phyloP scores from a whole-genome alignment of 208 protist species.

The Angomonas ambiguus region DNA sequence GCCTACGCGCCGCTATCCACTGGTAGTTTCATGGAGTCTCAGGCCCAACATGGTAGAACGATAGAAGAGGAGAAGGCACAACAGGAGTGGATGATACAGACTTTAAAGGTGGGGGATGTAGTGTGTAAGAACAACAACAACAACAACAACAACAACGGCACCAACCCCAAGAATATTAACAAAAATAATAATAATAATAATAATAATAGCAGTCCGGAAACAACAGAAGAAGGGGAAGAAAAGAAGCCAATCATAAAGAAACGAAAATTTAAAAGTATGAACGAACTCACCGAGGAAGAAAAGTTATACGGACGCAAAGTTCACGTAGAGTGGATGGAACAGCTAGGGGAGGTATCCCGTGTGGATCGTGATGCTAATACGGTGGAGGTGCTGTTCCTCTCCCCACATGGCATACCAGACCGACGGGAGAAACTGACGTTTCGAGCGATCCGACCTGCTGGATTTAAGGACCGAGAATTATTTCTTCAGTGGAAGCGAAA shows the following conservation, averaged over 20 bases:
- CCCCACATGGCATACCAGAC: too few species aligned
- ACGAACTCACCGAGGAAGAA: constrained; percentile 43
- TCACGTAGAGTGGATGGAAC: constrained; percentile 37
- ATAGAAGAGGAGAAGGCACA: background rate
- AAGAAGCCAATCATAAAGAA: constrained; percentile 11
- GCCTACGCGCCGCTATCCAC: constrained; percentile 72
- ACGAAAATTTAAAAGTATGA: constrained; percentile 50
- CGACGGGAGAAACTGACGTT: constrained; percentile 38
- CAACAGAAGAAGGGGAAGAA: background rate
- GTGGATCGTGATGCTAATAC: constrained; percentile 34
- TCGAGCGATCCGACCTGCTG: constrained; percentile 61
- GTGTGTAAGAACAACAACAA: background rate
- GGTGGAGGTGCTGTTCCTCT: constrained; percentile 66
- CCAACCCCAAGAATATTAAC: too few species aligned
- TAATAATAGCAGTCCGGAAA: background rate
- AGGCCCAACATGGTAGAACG: background rate
- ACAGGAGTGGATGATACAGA: background rate
- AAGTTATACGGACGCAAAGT: constrained; percentile 42
- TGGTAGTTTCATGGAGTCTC: constrained; percentile 60
- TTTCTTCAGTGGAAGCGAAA: constrained; percentile 67
- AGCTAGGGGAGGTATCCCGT: constrained; percentile 64
- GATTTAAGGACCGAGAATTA: constrained; percentile 61
- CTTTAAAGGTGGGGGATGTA: background rate
- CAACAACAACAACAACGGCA: too few species aligned
- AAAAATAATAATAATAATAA: background rate